Percentiles rank a stretch among this genome's conserved stretches.
Conservation (phyloP, 1,284 basidiomycete species). For the Marasmius sp. region DNA sequence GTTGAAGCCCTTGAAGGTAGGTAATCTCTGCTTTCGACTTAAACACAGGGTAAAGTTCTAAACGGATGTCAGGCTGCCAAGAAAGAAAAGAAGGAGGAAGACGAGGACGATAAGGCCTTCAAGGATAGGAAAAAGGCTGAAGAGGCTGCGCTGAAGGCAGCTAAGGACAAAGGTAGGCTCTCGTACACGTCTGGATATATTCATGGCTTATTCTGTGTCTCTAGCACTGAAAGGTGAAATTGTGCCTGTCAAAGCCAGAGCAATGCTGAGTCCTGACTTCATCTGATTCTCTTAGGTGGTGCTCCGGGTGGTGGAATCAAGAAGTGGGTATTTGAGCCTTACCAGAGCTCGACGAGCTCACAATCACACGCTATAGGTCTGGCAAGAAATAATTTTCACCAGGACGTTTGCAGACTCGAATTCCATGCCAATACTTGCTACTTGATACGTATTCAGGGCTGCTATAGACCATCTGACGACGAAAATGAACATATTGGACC, state of each 20-base stretch:
- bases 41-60: not conserved
- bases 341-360: not conserved
- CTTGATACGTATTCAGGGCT: too few relatives aligned
- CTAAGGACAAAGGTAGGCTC: constrained; percentile 62
- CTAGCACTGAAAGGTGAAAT: constrained; percentile 60
- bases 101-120: constrained; percentile 69
- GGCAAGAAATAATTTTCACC: constrained; percentile 59
- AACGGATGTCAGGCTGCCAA: constrained; percentile 58
- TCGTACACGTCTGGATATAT: not conserved
- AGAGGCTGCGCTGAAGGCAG: constrained; percentile 65
- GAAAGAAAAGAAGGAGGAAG: constrained; percentile 73
- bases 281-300: constrained; percentile 45
- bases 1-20: constrained; percentile 70
- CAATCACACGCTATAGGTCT: constrained; percentile 42
- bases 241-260: not conserved
- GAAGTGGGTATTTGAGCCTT: constrained; percentile 54
- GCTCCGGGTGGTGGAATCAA: constrained; percentile 76
- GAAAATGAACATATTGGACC: too few relatives aligned
- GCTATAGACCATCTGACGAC: too few relatives aligned
- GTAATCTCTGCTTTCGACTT: not conserved
- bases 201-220: constrained; percentile 7
- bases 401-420: too few relatives aligned
- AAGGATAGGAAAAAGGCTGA: constrained; percentile 76
- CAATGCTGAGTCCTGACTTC: not conserved
- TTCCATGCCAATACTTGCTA: too few relatives aligned